These are phyloP conservation scores for Phragmites australis DNA, from an alignment of 176 grass and related monocot genomes.

Conservation along the genomic window DNA sequence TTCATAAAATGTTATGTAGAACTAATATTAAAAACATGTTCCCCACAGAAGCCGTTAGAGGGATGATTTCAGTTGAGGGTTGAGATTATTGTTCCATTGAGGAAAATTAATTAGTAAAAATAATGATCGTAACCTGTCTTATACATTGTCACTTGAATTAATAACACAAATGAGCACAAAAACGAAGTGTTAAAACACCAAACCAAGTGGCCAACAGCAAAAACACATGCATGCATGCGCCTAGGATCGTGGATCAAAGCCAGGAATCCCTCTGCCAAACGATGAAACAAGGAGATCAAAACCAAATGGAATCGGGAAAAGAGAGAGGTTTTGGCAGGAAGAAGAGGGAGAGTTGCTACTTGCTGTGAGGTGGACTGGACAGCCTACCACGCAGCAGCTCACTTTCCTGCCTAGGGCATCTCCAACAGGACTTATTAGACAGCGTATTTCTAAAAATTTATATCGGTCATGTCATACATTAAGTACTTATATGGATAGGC, in stretches of 20 bases:
- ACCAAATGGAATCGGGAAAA: conserved; percentile 28
- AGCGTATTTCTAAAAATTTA: too few species aligned
- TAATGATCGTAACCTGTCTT: too few species aligned
- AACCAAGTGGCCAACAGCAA: not conserved
- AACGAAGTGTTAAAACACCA: conserved; percentile 6
- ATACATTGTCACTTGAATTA: not conserved
- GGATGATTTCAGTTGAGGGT: not conserved
- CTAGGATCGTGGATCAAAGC: conserved; percentile 50
- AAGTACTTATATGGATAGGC: too few species aligned
- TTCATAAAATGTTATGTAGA: too few species aligned
- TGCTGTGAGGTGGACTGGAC: not conserved
- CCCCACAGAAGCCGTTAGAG: too few species aligned
- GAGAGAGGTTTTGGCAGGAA: conserved; percentile 8
- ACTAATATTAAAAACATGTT: too few species aligned
- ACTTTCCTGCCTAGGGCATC: conserved; percentile 17
- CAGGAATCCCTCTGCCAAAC: conserved; percentile 49
- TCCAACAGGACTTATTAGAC: too few species aligned
- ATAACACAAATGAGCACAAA: not conserved
- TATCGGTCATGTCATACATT: too few species aligned
- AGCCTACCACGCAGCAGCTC: not conserved
- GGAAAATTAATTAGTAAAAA: not conserved
- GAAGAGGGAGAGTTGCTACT: not conserved
- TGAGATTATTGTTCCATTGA: not conserved
- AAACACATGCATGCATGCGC: not conserved
- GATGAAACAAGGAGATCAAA: conserved; percentile 17